A percentile compares a stretch with the other conserved stretches of the same genome.
phyloP scores from a whole-genome alignment of 108 stramenopile species.

The Cyclotella baltica region DNA sequence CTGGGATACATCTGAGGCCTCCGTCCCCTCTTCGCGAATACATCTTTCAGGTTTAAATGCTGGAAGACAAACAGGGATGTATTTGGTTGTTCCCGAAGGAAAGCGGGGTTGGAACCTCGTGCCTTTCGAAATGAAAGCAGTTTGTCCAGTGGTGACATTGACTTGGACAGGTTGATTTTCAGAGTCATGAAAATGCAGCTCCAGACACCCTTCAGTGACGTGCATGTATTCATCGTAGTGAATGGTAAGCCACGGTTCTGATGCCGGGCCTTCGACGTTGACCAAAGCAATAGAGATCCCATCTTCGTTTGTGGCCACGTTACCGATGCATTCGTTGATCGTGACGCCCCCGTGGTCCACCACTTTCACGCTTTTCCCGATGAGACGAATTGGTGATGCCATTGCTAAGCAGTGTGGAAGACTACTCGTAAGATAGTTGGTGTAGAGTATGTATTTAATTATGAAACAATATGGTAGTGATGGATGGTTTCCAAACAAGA shows the following conservation, averaged over 20 bases:
- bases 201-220: constrained; percentile 62
- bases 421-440: no score
- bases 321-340: constrained; percentile 77
- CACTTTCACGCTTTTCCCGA: constrained; percentile 69
- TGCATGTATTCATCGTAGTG: constrained; percentile 79
- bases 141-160: constrained; percentile 66
- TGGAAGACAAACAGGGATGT: constrained; percentile 81
- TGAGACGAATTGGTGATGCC: constrained; percentile 39
- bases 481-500: no score
- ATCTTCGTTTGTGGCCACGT: constrained; percentile 56
- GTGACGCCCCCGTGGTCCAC: constrained; percentile 72
- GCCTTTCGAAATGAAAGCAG: constrained; percentile 67
- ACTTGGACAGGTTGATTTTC: not conserved
- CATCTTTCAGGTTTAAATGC: constrained; percentile 82
- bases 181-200: constrained; percentile 43
- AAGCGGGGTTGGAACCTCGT: constrained; percentile 74
- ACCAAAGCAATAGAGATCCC: constrained; percentile 71
- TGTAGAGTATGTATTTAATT: no score
- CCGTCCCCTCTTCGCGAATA: constrained; percentile 64
- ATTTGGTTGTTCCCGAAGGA: constrained; percentile 63
- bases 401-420: no score
- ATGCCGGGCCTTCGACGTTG: constrained; percentile 53
- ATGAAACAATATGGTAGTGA: no score
- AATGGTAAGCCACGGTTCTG: constrained; percentile 79
- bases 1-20: constrained; percentile 40